A percentile compares a stretch with the other conserved stretches of the same genome.
These are phyloP conservation scores for Phytopythium ostracodes DNA, from an alignment of 352 stramenopile species.

Conservation along the genomic window DNA sequence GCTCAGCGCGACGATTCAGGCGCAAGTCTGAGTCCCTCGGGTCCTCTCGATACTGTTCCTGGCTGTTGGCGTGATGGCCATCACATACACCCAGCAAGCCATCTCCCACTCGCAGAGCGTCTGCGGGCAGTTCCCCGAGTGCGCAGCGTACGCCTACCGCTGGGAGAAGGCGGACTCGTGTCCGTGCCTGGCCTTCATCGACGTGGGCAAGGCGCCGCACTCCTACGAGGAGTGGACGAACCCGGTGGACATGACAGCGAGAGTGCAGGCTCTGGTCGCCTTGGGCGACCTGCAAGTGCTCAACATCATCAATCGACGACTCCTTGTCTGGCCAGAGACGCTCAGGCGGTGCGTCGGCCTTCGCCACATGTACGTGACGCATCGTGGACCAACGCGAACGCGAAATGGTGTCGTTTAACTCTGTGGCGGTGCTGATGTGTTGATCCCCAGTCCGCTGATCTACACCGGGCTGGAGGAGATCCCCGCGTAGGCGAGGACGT, in stretches of 20 bases:
- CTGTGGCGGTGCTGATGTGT: too few relatives aligned
- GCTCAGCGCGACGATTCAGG: background rate
- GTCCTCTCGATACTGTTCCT: background rate
- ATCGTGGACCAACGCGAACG: too few relatives aligned
- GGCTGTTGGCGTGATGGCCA: background rate
- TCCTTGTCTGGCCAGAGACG: background rate
- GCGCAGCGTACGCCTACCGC: slow-evolving; percentile 9
- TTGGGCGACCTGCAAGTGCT: slow-evolving; percentile 10
- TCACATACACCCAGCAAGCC: background rate
- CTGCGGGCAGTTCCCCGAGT: slow-evolving; percentile 7
- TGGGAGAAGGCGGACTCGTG: slow-evolving; percentile 10
- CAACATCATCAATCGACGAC: slow-evolving; percentile 12
- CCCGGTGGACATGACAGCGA: background rate
- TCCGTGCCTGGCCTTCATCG: slow-evolving; percentile 22
- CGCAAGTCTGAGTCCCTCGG: background rate
- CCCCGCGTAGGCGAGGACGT: slow-evolving; percentile 2
- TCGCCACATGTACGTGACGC: slow-evolving; percentile 6
- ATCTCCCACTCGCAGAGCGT: background rate
- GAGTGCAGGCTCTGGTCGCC: slow-evolving; percentile 7
- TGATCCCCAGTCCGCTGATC: slow-evolving; percentile 3
- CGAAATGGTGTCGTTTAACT: too few relatives aligned
- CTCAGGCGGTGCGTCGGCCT: slow-evolving; percentile 1
- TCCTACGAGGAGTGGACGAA: slow-evolving; percentile 5
- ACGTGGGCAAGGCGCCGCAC: slow-evolving; percentile 6
- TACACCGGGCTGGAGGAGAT: slow-evolving; percentile 9